Conservation (phyloP, 371 early-diverging fungal genomes). For the Rhizopus microsporus region DNA sequence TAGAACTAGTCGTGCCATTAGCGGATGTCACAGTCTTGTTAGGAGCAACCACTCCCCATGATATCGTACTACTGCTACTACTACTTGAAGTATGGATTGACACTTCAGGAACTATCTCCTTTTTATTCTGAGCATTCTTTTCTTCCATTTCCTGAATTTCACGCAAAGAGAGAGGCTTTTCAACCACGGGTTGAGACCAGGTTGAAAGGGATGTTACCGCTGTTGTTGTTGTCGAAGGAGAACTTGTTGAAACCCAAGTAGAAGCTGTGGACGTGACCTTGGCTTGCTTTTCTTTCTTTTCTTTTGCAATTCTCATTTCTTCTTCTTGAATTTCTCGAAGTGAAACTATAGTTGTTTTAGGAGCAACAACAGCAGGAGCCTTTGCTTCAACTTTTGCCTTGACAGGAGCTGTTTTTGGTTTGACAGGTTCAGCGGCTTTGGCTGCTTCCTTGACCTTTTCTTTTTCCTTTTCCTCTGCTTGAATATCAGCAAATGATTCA, state of each 20-base stretch:
- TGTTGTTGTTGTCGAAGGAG: background rate
- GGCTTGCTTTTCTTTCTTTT: constrained; percentile 29
- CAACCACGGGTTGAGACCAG: constrained; percentile 41
- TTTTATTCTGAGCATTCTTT: constrained; percentile 51
- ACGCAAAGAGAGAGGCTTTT: constrained; percentile 57
- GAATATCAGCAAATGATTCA: constrained; percentile 28
- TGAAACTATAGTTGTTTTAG: constrained; percentile 27
- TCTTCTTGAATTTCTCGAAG: constrained; percentile 54
- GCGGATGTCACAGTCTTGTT: constrained; percentile 20
- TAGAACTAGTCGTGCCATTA: constrained; percentile 26
- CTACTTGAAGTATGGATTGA: constrained; percentile 13
- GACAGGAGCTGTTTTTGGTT: background rate
- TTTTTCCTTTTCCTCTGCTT: constrained; percentile 20
- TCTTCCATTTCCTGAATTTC: constrained; percentile 71
- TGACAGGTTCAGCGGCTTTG: background rate
- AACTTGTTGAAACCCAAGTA: constrained; percentile 10
- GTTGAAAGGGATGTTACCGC: background rate
- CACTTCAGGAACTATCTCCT: constrained; percentile 34
- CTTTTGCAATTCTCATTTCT: constrained; percentile 44
- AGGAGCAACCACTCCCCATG: constrained; percentile 50
- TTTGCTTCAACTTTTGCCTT: constrained; percentile 2
- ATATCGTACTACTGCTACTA: constrained; percentile 23
- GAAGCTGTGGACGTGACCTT: constrained; percentile 2
- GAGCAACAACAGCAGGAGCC: background rate
- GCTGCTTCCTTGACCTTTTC: constrained; percentile 1